These are phyloP conservation scores for Psilocybe cubensis DNA, from an alignment of 768 basidiomycete genomes.

Conservation along the genomic window DNA sequence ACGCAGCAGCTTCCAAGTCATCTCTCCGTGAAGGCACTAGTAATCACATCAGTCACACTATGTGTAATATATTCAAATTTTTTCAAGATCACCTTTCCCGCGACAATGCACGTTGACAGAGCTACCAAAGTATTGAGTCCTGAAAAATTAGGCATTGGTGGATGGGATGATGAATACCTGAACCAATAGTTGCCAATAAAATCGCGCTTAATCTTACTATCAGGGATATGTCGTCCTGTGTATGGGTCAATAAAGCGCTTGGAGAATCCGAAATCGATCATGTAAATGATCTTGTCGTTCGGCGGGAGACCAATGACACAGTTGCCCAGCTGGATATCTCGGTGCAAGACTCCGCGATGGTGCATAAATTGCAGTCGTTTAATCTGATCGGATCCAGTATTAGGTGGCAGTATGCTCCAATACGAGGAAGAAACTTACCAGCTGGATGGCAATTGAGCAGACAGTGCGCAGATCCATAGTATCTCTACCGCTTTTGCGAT, in stretches of 20 bases:
- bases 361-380: slow-evolving; percentile 78
- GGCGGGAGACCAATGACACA: slow-evolving; percentile 66
- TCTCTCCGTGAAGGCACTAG: slow-evolving; percentile 80
- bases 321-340: slow-evolving; percentile 83
- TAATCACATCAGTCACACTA: neutral
- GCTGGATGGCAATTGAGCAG: slow-evolving; percentile 76
- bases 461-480: slow-evolving; percentile 72
- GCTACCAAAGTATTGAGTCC: slow-evolving; percentile 29
- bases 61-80: neutral
- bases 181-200: slow-evolving; percentile 91
- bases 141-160: neutral
- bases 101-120: slow-evolving; percentile 79
- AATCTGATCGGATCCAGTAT: slow-evolving; percentile 46
- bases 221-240: slow-evolving; percentile 72
- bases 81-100: slow-evolving; percentile 56
- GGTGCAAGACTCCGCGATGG: slow-evolving; percentile 69
- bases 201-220: slow-evolving; percentile 67
- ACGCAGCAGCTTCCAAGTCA: slow-evolving; percentile 75
- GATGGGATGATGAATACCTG: slow-evolving; percentile 43
- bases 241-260: slow-evolving; percentile 73
- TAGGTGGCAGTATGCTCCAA: neutral
- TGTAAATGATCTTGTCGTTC: slow-evolving; percentile 64
- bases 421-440: slow-evolving; percentile 48
- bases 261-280: slow-evolving; percentile 89
- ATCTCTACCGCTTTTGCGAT: slow-evolving; percentile 56